Conservation (phyloP, 495 filamentous ascomycete genomes). For the Penicillium riverlandense region DNA sequence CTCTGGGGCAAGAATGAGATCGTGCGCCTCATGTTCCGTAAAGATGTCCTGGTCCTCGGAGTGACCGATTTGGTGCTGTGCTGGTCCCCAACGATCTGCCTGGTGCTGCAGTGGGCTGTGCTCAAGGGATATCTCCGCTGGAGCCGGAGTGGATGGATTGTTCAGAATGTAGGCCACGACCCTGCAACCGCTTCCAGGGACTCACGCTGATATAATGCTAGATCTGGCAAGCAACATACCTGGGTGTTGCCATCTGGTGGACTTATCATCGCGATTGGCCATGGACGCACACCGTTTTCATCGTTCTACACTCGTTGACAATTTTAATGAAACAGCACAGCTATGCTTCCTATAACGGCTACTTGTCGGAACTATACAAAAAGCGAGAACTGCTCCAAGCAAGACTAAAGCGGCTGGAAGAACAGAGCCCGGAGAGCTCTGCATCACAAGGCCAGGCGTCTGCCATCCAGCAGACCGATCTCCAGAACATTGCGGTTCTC, state of each 20-base stretch:
- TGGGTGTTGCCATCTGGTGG: constrained; percentile 50
- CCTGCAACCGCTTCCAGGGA: too few relatives aligned
- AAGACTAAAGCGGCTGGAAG: constrained; percentile 38
- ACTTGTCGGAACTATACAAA: constrained; percentile 54
- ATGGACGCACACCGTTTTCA: constrained; percentile 68
- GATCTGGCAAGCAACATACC: constrained; percentile 59
- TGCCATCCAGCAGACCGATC: background rate
- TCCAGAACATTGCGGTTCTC: background rate
- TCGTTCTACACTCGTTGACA: constrained; percentile 61
- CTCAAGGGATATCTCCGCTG: constrained; percentile 50
- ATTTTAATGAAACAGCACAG: constrained; percentile 78
- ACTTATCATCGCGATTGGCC: constrained; percentile 63
- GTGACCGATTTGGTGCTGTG: constrained; percentile 63
- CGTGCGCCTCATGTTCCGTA: constrained; percentile 55
- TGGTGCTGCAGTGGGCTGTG: constrained; percentile 51
- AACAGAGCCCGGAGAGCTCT: constrained; percentile 1
- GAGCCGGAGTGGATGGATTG: constrained; percentile 56
- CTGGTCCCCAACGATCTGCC: constrained; percentile 48
- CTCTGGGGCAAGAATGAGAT: constrained; percentile 63
- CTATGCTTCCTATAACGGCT: constrained; percentile 69
- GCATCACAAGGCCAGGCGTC: background rate
- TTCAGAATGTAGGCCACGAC: constrained; percentile 48
- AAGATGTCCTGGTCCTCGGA: constrained; percentile 57
- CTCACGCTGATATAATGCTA: background rate
- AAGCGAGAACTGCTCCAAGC: constrained; percentile 32